Percentiles rank a stretch among this genome's conserved stretches.
Conservation (phyloP, 2,329 filamentous ascomycete species). For the Tolypocladium amazonense region DNA sequence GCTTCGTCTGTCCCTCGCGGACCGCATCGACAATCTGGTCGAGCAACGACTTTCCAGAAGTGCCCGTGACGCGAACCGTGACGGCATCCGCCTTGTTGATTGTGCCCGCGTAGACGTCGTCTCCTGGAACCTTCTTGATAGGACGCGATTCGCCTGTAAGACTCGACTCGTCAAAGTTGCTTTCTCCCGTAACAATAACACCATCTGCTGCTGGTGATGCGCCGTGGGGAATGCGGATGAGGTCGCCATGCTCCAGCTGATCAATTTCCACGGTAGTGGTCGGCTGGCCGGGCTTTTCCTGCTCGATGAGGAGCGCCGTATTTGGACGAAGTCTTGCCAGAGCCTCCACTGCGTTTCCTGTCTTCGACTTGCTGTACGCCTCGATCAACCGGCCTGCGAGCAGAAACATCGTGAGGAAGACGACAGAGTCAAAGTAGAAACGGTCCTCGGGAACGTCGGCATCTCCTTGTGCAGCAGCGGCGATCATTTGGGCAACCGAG, state of each 20-base stretch:
- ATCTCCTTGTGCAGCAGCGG: slow-evolving; percentile 38
- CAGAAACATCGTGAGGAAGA: slow-evolving; percentile 84
- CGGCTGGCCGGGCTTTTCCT: slow-evolving; percentile 24
- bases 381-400: slow-evolving; percentile 67
- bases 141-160: slow-evolving; percentile 69
- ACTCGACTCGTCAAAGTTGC: slow-evolving; percentile 79
- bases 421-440: slow-evolving; percentile 85
- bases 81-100: slow-evolving; percentile 59
- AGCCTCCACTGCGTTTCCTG: slow-evolving; percentile 74
- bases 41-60: slow-evolving; percentile 62
- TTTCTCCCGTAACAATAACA: slow-evolving; percentile 48
- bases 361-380: slow-evolving; percentile 83
- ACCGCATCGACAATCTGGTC: slow-evolving; percentile 71
- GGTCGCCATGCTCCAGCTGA: slow-evolving; percentile 62
- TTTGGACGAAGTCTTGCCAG: slow-evolving; percentile 68
- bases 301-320: slow-evolving; percentile 59
- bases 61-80: slow-evolving; percentile 51
- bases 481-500: slow-evolving; percentile 68
- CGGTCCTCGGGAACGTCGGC: slow-evolving; percentile 30
- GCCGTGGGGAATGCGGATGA: slow-evolving; percentile 67
- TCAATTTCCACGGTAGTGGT: slow-evolving; percentile 46
- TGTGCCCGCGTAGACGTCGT: slow-evolving; percentile 61
- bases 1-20: slow-evolving; percentile 64
- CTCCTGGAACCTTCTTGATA: slow-evolving; percentile 52
- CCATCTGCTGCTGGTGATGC: slow-evolving; percentile 81